Base-by-base conservation (phyloP, 352 stramenopile genomes). In the Thalassiosira pacifica region DNA sequence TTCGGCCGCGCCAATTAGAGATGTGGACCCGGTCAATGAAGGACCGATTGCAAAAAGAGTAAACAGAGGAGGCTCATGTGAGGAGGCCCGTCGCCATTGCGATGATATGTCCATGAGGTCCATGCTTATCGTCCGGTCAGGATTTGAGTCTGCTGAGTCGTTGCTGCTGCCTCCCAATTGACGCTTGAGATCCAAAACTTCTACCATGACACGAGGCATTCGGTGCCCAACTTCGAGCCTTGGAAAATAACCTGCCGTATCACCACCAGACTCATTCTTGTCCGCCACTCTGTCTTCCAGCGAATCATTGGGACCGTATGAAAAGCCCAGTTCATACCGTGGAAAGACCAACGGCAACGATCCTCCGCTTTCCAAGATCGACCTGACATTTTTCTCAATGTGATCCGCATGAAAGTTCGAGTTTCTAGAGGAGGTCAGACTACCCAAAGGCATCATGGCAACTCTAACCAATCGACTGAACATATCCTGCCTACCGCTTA, bases 321-420 rank as follows among this genome's bases (percentile, higher is more conserved):
- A 60, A 83, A 95, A 95, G 0, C 86, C 88, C 52, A 96, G 52
- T 82, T 96, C 92, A 64, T 87, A 88, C 45, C 82, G 86, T 13
- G 92, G 92, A 86, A 96, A 96, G 0, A 96, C 78, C 5, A 96
- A 70, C 13, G 92, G 92, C 18, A 96, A 67, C 3, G 91, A 92
- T 61, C 82, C 85, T 40, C 91, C 90, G 27, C 31, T 70, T 63
- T 87, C 63, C 40, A 96, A 78, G 72, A 94, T 87, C 3, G 32
- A 42, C 52, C 82, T 57, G 1, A 94, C 73, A 80, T 94, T 93
- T 27, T 55, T 84, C 68, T 79, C 82, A 27, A 94, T 79, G 70
- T 85, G 88, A 53, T 79, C 45, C 16, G 79, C 75, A 70, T 91
- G 88, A 3, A 87, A 65, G 11, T 45, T 83, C 57, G 75, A 40